Evolutionary conservation across 768 basidiomycete species (phyloP).

Genomic region (Saitozyma podzolica): DNA sequence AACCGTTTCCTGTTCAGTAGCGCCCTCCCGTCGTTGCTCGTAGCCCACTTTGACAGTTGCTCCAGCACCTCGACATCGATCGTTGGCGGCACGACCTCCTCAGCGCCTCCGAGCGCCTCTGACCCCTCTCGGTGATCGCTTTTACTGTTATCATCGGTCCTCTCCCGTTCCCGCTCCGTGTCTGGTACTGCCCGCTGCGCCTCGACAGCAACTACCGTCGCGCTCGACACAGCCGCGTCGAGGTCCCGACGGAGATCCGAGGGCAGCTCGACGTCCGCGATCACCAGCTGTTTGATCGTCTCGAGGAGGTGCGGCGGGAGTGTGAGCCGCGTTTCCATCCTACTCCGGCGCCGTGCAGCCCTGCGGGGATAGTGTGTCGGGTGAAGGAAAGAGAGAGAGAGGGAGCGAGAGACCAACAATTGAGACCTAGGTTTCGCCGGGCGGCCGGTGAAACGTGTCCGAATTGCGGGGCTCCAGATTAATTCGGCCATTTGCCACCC

Average conservation of each 20-base stretch:
- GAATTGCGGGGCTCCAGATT: no score
- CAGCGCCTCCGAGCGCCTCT: neutral
- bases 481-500: no score
- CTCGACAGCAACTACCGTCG: neutral
- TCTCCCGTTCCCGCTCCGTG: neutral
- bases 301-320: conserved; percentile 33
- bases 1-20: conserved; percentile 9
- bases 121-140: neutral
- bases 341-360: no score
- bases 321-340: conserved; percentile 10
- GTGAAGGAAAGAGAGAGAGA: neutral
- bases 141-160: neutral
- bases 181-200: neutral
- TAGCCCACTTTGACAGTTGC: conserved; percentile 29
- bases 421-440: neutral
- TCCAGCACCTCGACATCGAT: conserved; percentile 23
- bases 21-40: conserved; percentile 7
- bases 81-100: conserved; percentile 11
- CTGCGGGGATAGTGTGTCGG: neutral
- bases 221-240: neutral
- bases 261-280: conserved; percentile 18
- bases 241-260: conserved; percentile 16
- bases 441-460: no score
- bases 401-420: neutral
- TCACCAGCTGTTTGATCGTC: conserved; percentile 22